Percentiles rank a stretch among this genome's conserved stretches.
phyloP scores from a whole-genome alignment of 768 basidiomycete species.

The Rhodotorula sphaerocarpa region DNA sequence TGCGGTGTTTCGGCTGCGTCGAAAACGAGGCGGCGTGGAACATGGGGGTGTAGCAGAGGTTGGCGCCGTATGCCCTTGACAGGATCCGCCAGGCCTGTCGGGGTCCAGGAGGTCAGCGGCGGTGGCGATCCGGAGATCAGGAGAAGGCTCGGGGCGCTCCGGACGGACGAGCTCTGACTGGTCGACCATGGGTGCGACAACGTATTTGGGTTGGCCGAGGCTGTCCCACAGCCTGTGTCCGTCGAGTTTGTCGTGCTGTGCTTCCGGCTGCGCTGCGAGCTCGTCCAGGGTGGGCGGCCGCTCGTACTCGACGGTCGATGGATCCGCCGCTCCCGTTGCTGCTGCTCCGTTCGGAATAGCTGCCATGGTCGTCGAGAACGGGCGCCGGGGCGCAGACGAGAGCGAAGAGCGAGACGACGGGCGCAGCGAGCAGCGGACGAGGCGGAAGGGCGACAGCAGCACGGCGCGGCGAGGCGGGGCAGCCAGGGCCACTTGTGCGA shows the following conservation, averaged over 20 bases:
- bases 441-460: too few species aligned
- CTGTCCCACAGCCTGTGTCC: conserved; percentile 18
- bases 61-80: conserved; percentile 70
- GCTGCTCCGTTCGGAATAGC: too few species aligned
- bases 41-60: conserved; percentile 96
- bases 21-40: conserved; percentile 84
- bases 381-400: too few species aligned
- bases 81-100: conserved; percentile 78
- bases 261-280: conserved; percentile 15
- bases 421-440: too few species aligned
- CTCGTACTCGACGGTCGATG: not conserved
- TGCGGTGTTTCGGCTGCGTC: conserved; percentile 55
- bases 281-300: not conserved
- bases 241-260: conserved; percentile 29
- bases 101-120: conserved; percentile 12
- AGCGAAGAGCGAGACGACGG: too few species aligned
- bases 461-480: too few species aligned
- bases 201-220: conserved; percentile 73
- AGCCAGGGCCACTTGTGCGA: too few species aligned
- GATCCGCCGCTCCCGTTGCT: not conserved
- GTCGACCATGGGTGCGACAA: conserved; percentile 98
- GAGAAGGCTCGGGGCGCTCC: too few species aligned
- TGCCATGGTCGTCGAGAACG: too few species aligned
- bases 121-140: not conserved
- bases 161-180: conserved; percentile 81